A percentile compares a stretch with the other conserved stretches of the same genome.
Conservation (phyloP, 179 eudicot species). For the Monotropa hypopitys region DNA sequence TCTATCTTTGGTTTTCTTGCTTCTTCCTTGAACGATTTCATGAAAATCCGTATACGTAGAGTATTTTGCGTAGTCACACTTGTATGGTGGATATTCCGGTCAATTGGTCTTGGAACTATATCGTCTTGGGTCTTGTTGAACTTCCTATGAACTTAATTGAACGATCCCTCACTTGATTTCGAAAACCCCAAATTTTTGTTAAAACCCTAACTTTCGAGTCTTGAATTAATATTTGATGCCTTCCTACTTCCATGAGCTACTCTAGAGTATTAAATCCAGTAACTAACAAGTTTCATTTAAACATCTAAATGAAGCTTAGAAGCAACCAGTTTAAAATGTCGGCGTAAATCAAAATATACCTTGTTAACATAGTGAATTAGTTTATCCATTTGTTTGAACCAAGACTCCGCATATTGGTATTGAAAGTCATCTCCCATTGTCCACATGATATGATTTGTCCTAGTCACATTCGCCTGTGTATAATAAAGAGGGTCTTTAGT, state of each 20-base stretch:
- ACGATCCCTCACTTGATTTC: background rate
- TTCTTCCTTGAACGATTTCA: no score
- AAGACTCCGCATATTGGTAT: conserved; percentile 84
- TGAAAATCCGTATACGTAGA: no score
- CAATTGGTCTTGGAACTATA: no score
- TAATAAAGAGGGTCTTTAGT: background rate
- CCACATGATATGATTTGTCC: conserved; percentile 92
- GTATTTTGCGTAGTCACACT: no score
- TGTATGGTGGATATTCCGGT: no score
- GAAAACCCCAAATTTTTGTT: no score
- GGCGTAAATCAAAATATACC: conserved; percentile 22
- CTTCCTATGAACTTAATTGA: background rate
- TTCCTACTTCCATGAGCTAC: background rate
- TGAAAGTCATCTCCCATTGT: conserved; percentile 91
- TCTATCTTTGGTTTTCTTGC: no score
- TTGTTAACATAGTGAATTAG: conserved; percentile 74
- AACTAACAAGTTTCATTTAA: background rate
- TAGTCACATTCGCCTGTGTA: conserved; percentile 67
- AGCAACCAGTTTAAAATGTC: background rate
- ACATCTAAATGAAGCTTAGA: background rate
- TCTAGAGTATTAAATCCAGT: background rate
- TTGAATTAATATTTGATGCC: background rate
- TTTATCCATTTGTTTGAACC: conserved; percentile 96
- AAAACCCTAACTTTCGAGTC: no score
- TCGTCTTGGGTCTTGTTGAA: no score